These are phyloP conservation scores for Hypoxylon sp. DNA, from an alignment of 2,329 filamentous ascomycete genomes.

Conservation along the genomic window DNA sequence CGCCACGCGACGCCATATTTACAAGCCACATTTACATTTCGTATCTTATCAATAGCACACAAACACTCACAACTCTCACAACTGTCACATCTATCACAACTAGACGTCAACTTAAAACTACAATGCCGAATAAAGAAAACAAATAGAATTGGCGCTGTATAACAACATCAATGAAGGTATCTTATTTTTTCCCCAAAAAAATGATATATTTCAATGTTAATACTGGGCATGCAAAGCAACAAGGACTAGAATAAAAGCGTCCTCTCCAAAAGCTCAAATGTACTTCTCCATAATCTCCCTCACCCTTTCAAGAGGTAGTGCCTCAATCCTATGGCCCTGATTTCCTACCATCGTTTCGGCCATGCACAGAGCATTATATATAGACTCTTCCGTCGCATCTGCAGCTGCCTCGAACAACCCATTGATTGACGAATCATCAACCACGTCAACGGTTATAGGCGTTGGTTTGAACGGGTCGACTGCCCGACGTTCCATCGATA, in stretches of 20 bases:
- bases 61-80: no score
- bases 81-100: no score
- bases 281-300: slow-evolving; percentile 63
- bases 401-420: slow-evolving; percentile 72
- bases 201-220: no score
- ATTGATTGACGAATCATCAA: slow-evolving; percentile 73
- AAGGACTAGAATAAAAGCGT: neutral
- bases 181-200: no score
- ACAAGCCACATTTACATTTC: slow-evolving; percentile 11
- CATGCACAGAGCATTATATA: slow-evolving; percentile 75
- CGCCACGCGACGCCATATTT: neutral
- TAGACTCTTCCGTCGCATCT: slow-evolving; percentile 75
- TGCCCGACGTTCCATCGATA: slow-evolving; percentile 52
- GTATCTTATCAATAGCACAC: neutral
- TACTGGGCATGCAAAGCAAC: neutral
- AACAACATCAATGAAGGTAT: no score
- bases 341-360: slow-evolving; percentile 72
- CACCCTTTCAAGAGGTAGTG: slow-evolving; percentile 63
- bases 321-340: slow-evolving; percentile 64
- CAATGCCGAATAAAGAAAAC: neutral
- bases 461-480: slow-evolving; percentile 61
- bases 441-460: slow-evolving; percentile 59
- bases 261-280: neutral
- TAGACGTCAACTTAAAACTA: neutral
- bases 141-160: no score